These are phyloP conservation scores for Phytopythium vexans DNA, from an alignment of 352 stramenopile genomes.

Conservation along the genomic window DNA sequence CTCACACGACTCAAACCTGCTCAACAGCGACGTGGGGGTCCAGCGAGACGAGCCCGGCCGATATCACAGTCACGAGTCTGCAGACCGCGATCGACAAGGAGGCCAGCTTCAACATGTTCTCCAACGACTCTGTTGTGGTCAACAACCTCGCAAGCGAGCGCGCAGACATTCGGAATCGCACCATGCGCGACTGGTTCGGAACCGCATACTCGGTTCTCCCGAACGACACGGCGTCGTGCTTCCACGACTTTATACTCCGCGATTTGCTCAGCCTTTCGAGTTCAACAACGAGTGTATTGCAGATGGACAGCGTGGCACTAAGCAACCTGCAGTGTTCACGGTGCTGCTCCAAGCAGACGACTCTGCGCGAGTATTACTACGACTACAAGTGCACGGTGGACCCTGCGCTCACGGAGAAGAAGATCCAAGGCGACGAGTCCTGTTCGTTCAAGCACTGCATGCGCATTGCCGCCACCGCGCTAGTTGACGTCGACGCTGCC, in stretches of 20 bases:
- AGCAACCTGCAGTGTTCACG: not conserved
- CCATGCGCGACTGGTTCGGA: not conserved
- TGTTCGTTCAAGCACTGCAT: slow-evolving; percentile 1
- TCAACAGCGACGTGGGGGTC: not conserved
- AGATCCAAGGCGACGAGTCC: not conserved
- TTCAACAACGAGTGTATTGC: not conserved
- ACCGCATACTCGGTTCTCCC: not conserved
- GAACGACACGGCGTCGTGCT: not conserved
- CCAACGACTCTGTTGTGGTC: not conserved
- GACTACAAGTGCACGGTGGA: not conserved
- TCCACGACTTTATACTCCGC: not conserved
- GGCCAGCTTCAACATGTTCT: not conserved
- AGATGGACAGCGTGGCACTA: not conserved
- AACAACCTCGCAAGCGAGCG: not conserved
- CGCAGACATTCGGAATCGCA: not conserved
- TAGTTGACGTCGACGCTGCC: not conserved
- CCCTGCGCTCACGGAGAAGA: not conserved
- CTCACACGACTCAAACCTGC: not conserved
- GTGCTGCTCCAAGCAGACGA: slow-evolving; percentile 2
- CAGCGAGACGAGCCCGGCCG: not conserved
- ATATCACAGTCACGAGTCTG: not conserved
- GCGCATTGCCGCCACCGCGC: not conserved
- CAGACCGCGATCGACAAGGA: not conserved
- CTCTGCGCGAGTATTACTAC: not conserved
- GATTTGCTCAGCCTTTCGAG: not conserved